These are phyloP conservation scores for Colletotrichum gigasporum DNA, from an alignment of 2,329 filamentous ascomycete species.

Conservation along the genomic window DNA sequence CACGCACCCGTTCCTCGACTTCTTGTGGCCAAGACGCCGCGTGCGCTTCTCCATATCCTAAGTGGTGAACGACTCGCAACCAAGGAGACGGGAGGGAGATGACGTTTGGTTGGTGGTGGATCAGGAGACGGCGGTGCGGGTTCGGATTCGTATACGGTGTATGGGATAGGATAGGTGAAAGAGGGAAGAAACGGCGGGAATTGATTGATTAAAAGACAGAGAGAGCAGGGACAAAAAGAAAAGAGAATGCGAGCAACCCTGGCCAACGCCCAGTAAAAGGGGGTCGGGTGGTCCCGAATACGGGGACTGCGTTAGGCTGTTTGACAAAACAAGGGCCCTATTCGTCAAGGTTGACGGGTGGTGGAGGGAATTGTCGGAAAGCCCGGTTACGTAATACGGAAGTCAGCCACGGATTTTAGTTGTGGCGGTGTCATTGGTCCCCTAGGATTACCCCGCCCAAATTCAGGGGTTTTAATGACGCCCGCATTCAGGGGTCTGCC, in stretches of 20 bases:
- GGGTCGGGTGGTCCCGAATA: not conserved
- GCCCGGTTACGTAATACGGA: no score
- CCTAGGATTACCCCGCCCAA: no score
- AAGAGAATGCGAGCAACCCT: conserved; percentile 12
- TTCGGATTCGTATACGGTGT: conserved; percentile 16
- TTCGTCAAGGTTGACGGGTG: no score
- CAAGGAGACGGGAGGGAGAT: not conserved
- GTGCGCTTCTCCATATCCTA: conserved; percentile 29
- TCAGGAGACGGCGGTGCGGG: not conserved
- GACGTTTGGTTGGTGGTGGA: conserved; percentile 3
- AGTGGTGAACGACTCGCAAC: not conserved
- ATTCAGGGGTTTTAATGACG: no score
- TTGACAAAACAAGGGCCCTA: not conserved
- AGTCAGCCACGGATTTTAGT: no score
- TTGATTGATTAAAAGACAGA: not conserved
- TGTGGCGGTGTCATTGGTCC: no score
- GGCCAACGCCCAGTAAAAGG: not conserved
- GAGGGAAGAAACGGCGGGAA: not conserved
- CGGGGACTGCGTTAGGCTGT: not conserved
- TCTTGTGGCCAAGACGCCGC: conserved; percentile 36
- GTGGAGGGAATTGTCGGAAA: no score
- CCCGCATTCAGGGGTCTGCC: no score
- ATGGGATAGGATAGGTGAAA: not conserved
- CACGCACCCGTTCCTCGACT: conserved; percentile 42
- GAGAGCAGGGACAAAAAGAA: no score